Evolutionary conservation across 805 yeast genomes (phyloP), one percentile per base, ranked within the genome.

Genomic region (Saccharomycopsis sp.): DNA sequence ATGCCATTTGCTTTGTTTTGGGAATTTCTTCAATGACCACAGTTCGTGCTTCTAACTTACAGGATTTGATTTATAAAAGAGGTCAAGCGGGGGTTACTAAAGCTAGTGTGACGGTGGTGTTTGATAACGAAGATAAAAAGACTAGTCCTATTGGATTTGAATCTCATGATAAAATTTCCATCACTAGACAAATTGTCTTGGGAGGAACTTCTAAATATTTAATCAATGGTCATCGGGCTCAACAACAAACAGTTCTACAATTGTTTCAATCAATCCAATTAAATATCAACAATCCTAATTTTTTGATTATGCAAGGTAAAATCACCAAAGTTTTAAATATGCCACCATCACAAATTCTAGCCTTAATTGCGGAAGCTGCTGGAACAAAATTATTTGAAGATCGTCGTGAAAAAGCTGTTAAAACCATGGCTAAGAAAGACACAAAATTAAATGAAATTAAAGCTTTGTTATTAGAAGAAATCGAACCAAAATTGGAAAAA

Each of bases 31-130:
- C 94, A 10, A 87, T 89, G 92, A 58, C 84, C n/a, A 83, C 95
- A 0, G 96, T 94, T 21, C 70, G 99, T 56, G 99, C 98, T 0
- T 79, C 86, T 4, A 88, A 80, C 54, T 64, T 88, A 31, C 96
- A 89, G 55, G 99, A 92, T 59, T 72, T 92, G 56, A 92, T 92
- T 37, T 92, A 92, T 58, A 92, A 92, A 53, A 74, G 97, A 51
- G 98, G 98, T 10, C 98, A 92, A 58, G 97, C 98, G 0, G 97
- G 97, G 49, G 89, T 89, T 12, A 88, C 96, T 1, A 88, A 86
- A 56, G 98, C 98, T 1, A 79, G 92, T 53, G 98, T 92, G 1
- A 88, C 97, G 0, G 86, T 92, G 39, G 95, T 92, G 1, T 94
- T 92, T 57, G 94, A 89, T 59, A 94, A 92, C 53, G 53, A 71